phyloP scores from a whole-genome alignment of 2,329 filamentous ascomycete species.

The Clonostachys rhizophaga region DNA sequence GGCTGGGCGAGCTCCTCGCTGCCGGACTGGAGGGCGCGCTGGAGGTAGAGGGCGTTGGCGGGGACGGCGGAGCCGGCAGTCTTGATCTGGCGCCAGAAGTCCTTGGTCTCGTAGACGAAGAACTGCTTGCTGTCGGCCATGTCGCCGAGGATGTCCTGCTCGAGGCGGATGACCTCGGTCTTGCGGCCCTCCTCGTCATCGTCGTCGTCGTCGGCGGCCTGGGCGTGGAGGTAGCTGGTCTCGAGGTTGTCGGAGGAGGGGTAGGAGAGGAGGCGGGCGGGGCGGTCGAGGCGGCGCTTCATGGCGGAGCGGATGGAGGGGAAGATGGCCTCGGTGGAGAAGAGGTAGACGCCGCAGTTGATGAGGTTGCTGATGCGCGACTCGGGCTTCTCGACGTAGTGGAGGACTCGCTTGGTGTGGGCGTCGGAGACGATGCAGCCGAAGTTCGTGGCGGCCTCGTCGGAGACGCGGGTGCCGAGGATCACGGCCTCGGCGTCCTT shows the following conservation, averaged over 20 bases:
- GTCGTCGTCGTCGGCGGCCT: slow-evolving; percentile 28
- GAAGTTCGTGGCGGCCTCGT: slow-evolving; percentile 92
- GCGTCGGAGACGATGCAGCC: slow-evolving; percentile 95
- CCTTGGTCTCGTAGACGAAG: slow-evolving; percentile 97
- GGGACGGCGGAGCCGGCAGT: slow-evolving; percentile 95
- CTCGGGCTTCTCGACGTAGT: slow-evolving; percentile 99
- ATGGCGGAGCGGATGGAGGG: slow-evolving; percentile 91
- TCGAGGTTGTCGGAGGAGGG: slow-evolving; percentile 93
- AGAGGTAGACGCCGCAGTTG: slow-evolving; percentile 98
- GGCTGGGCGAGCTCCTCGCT: slow-evolving; percentile 75
- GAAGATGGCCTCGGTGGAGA: slow-evolving; percentile 93
- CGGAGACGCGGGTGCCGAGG: slow-evolving; percentile 83
- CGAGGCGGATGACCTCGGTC: slow-evolving; percentile 85
- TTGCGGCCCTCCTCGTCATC: slow-evolving; percentile 73
- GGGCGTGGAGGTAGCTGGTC: slow-evolving; percentile 14
- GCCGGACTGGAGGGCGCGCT: slow-evolving; percentile 82
- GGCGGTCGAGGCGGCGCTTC: slow-evolving; percentile 89
- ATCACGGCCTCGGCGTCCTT: slow-evolving; percentile 97
- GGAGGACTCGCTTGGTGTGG: slow-evolving; percentile 90
- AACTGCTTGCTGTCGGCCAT: slow-evolving; percentile 97
- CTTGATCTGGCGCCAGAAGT: slow-evolving; percentile 99
- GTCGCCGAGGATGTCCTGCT: slow-evolving; percentile 95
- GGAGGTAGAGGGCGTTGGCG: slow-evolving; percentile 92
- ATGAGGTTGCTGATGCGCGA: slow-evolving; percentile 97
- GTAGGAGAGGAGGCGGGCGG: slow-evolving; percentile 81